Evolutionary conservation across 192 early-diverging fungal genomes (phyloP), one percentile per base, ranked within the genome.

Genomic region (Podila clonocystis): DNA sequence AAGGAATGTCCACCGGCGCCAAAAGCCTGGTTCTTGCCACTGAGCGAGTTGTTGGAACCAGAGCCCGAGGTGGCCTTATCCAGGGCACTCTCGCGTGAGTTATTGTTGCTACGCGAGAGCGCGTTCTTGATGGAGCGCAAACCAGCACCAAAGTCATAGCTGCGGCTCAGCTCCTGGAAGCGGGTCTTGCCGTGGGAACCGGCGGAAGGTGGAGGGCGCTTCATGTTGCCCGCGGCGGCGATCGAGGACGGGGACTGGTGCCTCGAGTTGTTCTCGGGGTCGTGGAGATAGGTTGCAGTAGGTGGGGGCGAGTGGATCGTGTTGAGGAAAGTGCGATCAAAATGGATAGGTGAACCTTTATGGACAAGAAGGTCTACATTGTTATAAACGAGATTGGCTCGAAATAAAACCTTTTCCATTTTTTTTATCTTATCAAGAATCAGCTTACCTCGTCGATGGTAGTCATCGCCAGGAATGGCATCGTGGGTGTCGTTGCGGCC

Each of bases 301-400:
- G 67, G 68, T 8, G 68, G 74, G 2, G 74, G 74, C 0, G 74
- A 77, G 26, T 77, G 68, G 9, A 64, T 65, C 13, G 68, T 77
- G 30, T 70, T 77, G 30, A 77, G 63, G 63, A 77, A 77, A 2
- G 74, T 77, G 12, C 74, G 74, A 52, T 77, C 74, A 30, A 77
- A 77, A 36, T 77, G 74, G 26, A 77, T 77, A 0, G 74, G 74
- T 9, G 74, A 77, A 12, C 74, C 68, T 38, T 70, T 70, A 9
- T 68, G 57, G 5, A 62, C 2, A 12, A 22, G n/a, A 55, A 4
- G n/a, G 1, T 20, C 52, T 20, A 9, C 0, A 15, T 45, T 3
- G 17, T 4, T 15, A 3, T 45, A 45, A 15, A 41, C 41, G 12
- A 41, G 41, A 45, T 45, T 0, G 34, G 34, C 1, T 36, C 34